A percentile compares a stretch with the other conserved stretches of the same genome.
Conservation (phyloP, 2,329 filamentous ascomycete species). For the Cordyceps cicadae region DNA sequence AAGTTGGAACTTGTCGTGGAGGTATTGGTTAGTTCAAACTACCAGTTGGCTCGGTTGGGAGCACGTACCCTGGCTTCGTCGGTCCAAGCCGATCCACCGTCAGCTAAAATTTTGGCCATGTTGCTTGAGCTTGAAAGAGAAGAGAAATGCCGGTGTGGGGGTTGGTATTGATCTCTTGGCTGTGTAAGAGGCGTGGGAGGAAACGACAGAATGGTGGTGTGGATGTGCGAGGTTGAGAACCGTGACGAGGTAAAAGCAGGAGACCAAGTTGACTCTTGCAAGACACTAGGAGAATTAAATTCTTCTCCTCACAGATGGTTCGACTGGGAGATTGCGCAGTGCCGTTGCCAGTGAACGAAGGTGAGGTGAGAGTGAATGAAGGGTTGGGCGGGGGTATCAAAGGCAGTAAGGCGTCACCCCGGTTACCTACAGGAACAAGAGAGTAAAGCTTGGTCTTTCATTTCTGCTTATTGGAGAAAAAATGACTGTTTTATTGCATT, state of each 20-base stretch:
- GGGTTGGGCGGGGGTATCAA: not conserved
- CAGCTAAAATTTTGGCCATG: not conserved
- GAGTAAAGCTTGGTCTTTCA: not conserved
- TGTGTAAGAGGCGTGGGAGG: not conserved
- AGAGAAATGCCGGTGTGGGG: not conserved
- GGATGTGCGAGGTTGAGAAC: not conserved
- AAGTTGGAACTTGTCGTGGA: conserved; percentile 14
- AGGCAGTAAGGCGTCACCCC: not conserved
- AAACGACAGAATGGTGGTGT: not conserved
- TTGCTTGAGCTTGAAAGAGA: not conserved
- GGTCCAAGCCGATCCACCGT: not conserved
- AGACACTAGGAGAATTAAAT: not conserved
- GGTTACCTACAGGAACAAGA: not conserved
- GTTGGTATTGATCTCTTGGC: not conserved
- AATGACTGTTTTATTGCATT: not conserved
- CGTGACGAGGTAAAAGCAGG: not conserved
- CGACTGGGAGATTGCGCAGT: not conserved
- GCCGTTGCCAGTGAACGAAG: not conserved
- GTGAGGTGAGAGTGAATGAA: not conserved
- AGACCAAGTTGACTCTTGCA: not conserved
- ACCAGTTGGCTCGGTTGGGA: not conserved
- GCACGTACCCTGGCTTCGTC: conserved; percentile 1
- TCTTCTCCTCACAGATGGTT: not conserved
- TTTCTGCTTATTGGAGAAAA: not conserved
- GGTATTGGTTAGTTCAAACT: too few species aligned